Conservation (phyloP, 2,329 filamentous ascomycete species). For the Aspergillus viridinutans region DNA sequence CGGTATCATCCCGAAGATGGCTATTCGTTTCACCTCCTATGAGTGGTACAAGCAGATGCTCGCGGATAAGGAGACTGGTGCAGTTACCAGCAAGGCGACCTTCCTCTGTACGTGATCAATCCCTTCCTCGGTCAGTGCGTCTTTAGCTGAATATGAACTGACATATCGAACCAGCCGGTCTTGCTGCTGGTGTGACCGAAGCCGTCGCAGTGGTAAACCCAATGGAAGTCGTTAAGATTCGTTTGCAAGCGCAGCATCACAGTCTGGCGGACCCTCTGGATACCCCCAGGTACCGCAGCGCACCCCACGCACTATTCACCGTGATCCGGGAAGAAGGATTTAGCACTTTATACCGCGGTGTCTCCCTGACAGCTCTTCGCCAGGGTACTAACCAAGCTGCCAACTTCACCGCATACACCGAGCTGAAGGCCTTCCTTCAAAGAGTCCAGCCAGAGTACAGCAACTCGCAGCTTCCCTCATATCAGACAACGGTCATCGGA, state of each 20-base stretch:
- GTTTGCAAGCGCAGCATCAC: conserved; percentile 96
- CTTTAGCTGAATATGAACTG: background rate
- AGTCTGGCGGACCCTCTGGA: conserved; percentile 96
- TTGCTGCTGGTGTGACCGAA: conserved; percentile 91
- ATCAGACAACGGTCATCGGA: conserved; percentile 87
- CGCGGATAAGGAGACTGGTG: conserved; percentile 63
- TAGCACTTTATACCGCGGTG: conserved; percentile 85
- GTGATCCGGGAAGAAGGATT: conserved; percentile 88
- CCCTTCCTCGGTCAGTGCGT: background rate
- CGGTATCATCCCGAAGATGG: conserved; percentile 98
- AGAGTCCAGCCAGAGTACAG: conserved; percentile 66
- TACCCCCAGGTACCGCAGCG: conserved; percentile 94
- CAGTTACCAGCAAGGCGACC: conserved; percentile 66
- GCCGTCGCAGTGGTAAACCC: conserved; percentile 94
- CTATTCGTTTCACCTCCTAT: conserved; percentile 96
- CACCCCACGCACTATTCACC: conserved; percentile 76
- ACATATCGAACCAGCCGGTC: conserved; percentile 58
- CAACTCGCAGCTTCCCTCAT: conserved; percentile 67
- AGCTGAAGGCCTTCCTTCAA: conserved; percentile 79
- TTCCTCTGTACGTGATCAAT: conserved; percentile 55
- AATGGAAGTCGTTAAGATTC: conserved; percentile 99
- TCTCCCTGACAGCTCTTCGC: conserved; percentile 84
- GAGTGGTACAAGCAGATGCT: conserved; percentile 88
- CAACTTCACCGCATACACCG: conserved; percentile 97
- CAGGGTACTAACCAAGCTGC: conserved; percentile 97